Conservation (phyloP, 176 grass and related monocot genomes). For the Avena sativa region DNA sequence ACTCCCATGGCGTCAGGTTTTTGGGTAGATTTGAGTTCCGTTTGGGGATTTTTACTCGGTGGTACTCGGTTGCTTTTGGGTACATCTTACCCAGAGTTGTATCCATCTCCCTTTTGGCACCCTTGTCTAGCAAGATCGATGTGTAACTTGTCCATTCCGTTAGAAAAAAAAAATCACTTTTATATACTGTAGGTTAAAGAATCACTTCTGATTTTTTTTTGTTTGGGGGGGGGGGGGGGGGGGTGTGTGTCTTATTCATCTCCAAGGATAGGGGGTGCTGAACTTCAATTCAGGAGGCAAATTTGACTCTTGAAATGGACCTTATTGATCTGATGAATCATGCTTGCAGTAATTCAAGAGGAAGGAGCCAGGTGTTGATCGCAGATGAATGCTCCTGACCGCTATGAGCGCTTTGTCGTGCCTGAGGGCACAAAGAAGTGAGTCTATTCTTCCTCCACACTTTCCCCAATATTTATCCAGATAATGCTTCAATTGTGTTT, state of each 20-base stretch:
- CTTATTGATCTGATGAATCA: neutral
- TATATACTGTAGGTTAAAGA: too few species aligned
- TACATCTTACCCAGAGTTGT: neutral
- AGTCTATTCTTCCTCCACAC: neutral
- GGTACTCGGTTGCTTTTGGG: neutral
- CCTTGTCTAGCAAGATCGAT: neutral
- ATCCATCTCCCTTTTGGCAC: neutral
- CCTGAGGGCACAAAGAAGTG: conserved; percentile 30
- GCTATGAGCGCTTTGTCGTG: conserved; percentile 19
- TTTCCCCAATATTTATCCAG: neutral
- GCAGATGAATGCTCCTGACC: conserved; percentile 25
- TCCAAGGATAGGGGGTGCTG: neutral
- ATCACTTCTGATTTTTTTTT: too few species aligned
- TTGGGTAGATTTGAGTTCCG: neutral
- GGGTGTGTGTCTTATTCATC: neutral
- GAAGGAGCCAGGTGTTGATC: conserved; percentile 11
- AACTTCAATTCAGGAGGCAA: neutral
- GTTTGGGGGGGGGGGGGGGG: too few species aligned
- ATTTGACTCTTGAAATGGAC: conserved; percentile 13
- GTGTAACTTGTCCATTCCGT: neutral
- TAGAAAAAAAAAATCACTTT: neutral
- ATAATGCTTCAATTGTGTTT: neutral
- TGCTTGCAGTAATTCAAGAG: conserved; percentile 14
- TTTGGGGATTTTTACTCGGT: neutral
- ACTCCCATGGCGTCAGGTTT: neutral